Evolutionary conservation across 352 stramenopile genomes (phyloP), one percentile per base, ranked within the genome.

Genomic region (Pythium volutum): DNA sequence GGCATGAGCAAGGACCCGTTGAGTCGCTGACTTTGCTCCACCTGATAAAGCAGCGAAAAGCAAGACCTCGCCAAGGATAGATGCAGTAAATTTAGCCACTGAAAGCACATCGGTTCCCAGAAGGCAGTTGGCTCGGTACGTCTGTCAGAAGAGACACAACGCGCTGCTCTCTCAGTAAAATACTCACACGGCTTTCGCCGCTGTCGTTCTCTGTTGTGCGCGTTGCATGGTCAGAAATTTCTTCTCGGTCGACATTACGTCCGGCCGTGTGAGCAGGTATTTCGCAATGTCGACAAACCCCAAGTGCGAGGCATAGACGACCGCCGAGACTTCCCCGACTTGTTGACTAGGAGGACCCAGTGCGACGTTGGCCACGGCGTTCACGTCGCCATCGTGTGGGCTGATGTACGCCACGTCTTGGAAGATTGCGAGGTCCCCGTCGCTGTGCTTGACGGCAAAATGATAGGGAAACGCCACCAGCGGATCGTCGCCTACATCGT

Each of bases 231-330:
- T 55, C 15, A 59, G n/a, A 52, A 59, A 59, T 7, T 46, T 4
- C 11, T 65, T 53, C 29, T 59, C 49, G 2, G 27, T 39, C 5
- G 23, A 15, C 2, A 31, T 6, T 2, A 58, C 38, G 31, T 60
- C 23, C 7, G 34, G 39, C 23, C 34, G 26, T 4, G 48, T 49
- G 7, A 83, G n/a, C 59, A 81, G 22, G n/a, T 48, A 53, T 52
- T 76, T 81, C 41, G 79, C 31, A 43, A 69, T 73, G 52, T 73
- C 58, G 20, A 58, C 48, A 45, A 52, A 59, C 7, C 54, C 25
- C 52, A 60, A 56, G 31, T 72, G 53, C 0, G 56, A 56, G 2
- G 39, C 62, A 41, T 55, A 74, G 16, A 71, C 41, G 20, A 61
- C 53, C 7, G 65, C 56, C 11, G 36, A 31, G 11, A 73, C 62